Percentiles rank a stretch among this genome's conserved stretches.
phyloP scores from a whole-genome alignment of 768 basidiomycete genomes.

The Boletus rubescentipes region DNA sequence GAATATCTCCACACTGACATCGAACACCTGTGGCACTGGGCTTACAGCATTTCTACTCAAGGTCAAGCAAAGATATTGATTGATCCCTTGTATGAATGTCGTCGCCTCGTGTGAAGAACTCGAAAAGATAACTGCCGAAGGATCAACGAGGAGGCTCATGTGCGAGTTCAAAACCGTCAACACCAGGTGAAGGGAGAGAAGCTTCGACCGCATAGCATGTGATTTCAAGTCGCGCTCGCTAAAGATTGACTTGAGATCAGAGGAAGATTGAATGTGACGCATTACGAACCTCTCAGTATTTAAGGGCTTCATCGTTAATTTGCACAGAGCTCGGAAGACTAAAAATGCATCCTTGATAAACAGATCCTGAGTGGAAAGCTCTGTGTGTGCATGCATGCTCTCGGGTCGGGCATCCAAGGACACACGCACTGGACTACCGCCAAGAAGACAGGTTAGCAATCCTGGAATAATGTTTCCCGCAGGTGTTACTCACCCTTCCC shows the following conservation, averaged over 20 bases:
- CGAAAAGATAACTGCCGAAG: slow-evolving; percentile 88
- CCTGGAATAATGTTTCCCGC: neutral
- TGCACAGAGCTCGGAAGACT: slow-evolving; percentile 95
- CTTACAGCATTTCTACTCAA: slow-evolving; percentile 95
- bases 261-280: neutral
- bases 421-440: slow-evolving; percentile 25
- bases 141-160: slow-evolving; percentile 86
- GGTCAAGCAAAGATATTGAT: slow-evolving; percentile 92
- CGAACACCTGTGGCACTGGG: slow-evolving; percentile 94
- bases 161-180: slow-evolving; percentile 90
- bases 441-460: slow-evolving; percentile 15
- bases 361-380: slow-evolving; percentile 77
- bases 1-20: slow-evolving; percentile 97
- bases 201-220: slow-evolving; percentile 95
- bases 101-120: slow-evolving; percentile 85
- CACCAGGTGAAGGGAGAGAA: slow-evolving; percentile 92
- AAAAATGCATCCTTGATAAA: slow-evolving; percentile 98
- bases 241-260: slow-evolving; percentile 16
- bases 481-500: slow-evolving; percentile 24
- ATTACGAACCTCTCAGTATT: slow-evolving; percentile 81
- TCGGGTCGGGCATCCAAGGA: slow-evolving; percentile 19
- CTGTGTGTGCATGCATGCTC: slow-evolving; percentile 32
- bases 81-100: slow-evolving; percentile 88
- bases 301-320: slow-evolving; percentile 96
- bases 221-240: slow-evolving; percentile 96